Conservation (phyloP, 2,329 filamentous ascomycete species). For the Harringtonia lauricola region DNA sequence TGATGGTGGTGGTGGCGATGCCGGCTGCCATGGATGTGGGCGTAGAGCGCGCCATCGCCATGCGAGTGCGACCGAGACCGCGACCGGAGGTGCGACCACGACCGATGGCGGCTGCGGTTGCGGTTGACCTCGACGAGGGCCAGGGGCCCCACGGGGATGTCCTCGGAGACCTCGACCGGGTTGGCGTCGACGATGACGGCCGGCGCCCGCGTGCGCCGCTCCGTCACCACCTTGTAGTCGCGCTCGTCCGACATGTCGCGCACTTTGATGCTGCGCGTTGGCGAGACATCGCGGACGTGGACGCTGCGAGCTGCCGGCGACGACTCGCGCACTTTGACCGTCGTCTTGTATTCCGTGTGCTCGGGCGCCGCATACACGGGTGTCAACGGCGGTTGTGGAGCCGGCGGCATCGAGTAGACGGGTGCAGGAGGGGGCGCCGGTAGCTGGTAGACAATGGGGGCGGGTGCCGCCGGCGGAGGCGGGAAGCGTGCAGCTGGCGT, state of each 20-base stretch:
- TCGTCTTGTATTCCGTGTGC: slow-evolving; percentile 25
- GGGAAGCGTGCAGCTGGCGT: slow-evolving; percentile 15
- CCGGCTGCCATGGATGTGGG: slow-evolving; percentile 32
- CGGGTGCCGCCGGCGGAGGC: slow-evolving; percentile 15
- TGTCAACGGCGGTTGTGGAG: slow-evolving; percentile 14
- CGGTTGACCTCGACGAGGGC: slow-evolving; percentile 23
- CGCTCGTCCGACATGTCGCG: no score
- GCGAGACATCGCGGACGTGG: slow-evolving; percentile 10
- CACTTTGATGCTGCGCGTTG: no score
- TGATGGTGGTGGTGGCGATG: slow-evolving; percentile 29
- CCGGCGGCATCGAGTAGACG: neutral
- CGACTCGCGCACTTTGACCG: slow-evolving; percentile 31
- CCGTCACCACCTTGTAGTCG: no score
- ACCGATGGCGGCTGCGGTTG: no score
- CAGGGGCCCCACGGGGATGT: slow-evolving; percentile 26
- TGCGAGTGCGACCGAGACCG: slow-evolving; percentile 18
- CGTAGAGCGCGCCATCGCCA: slow-evolving; percentile 49
- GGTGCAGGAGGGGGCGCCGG: slow-evolving; percentile 1
- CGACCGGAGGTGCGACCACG: slow-evolving; percentile 25
- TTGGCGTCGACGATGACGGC: slow-evolving; percentile 29
- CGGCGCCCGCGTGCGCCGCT: slow-evolving; percentile 19
- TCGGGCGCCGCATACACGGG: slow-evolving; percentile 25
- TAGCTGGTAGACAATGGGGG: slow-evolving; percentile 14
- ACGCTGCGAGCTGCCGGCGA: slow-evolving; percentile 31
- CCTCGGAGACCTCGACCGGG: slow-evolving; percentile 21